A percentile compares a stretch with the other conserved stretches of the same genome.
Conservation (phyloP, 2,329 filamentous ascomycete genomes). For the Fusarium sp. region DNA sequence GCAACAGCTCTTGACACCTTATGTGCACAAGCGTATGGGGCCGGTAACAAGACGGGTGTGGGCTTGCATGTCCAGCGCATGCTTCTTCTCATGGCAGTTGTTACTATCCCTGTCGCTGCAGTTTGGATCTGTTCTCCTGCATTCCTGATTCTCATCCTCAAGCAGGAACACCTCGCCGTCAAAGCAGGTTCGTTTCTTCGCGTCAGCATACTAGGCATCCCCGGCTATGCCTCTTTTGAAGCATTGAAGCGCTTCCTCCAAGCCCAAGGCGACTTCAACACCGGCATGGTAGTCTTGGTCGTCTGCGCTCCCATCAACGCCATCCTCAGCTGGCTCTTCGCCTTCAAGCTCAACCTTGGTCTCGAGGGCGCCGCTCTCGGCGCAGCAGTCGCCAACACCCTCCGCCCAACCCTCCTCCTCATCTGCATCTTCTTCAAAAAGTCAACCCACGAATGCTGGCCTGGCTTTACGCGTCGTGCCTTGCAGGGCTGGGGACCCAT, state of each 20-base stretch:
- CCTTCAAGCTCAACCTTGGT: constrained; percentile 53
- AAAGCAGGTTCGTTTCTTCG: constrained; percentile 60
- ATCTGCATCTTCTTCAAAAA: constrained; percentile 56
- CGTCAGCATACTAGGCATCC: constrained; percentile 58
- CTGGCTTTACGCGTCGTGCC: constrained; percentile 49
- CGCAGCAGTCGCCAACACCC: constrained; percentile 57
- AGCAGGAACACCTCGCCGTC: constrained; percentile 56
- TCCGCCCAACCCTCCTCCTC: constrained; percentile 58
- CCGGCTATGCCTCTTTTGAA: constrained; percentile 64
- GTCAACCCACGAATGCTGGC: constrained; percentile 45
- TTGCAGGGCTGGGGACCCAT: constrained; percentile 53
- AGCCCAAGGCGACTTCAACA: constrained; percentile 63
- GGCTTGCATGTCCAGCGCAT: constrained; percentile 64
- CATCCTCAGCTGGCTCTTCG: constrained; percentile 59
- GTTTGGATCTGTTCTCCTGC: constrained; percentile 60
- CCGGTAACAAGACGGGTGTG: constrained; percentile 57
- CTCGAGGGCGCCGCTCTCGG: constrained; percentile 62
- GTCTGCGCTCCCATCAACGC: constrained; percentile 59
- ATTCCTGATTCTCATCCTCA: constrained; percentile 56
- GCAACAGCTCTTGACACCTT: constrained; percentile 41
- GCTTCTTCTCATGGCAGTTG: constrained; percentile 58
- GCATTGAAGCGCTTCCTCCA: constrained; percentile 64
- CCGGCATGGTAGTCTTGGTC: constrained; percentile 56
- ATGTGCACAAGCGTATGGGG: constrained; percentile 38
- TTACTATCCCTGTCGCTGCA: constrained; percentile 57